A percentile compares a stretch with the other conserved stretches of the same genome.
Evolutionary conservation across 2,329 filamentous ascomycete genomes (phyloP).

Genomic region (Salinomyces thailandicus): DNA sequence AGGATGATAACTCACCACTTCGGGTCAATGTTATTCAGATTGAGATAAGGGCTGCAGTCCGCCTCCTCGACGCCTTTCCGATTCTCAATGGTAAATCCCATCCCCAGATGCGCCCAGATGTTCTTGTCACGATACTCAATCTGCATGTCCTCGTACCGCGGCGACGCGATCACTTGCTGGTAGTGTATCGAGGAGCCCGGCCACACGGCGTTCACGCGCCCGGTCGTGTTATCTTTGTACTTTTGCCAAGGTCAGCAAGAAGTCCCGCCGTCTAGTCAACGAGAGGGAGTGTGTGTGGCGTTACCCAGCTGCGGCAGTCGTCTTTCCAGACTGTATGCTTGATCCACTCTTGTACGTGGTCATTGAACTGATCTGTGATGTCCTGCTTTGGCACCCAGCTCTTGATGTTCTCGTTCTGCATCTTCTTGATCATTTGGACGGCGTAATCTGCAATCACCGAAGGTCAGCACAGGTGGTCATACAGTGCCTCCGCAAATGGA

Average conservation of each 20-base stretch:
- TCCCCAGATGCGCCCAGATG: conserved; percentile 32
- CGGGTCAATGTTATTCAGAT: conserved; percentile 32
- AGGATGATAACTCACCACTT: conserved; percentile 26
- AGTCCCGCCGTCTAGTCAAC: neutral
- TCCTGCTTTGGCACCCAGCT: conserved; percentile 32
- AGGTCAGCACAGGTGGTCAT: no score
- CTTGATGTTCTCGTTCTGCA: conserved; percentile 37
- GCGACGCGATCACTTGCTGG: conserved; percentile 28
- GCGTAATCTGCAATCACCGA: no score
- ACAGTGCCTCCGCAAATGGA: no score
- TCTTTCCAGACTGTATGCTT: conserved; percentile 42
- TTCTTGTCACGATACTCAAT: conserved; percentile 32
- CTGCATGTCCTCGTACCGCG: conserved; percentile 36
- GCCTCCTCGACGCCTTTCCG: conserved; percentile 11
- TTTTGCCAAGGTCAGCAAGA: neutral
- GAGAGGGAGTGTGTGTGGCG: neutral
- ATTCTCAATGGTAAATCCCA: conserved; percentile 30
- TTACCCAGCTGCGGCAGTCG: conserved; percentile 32
- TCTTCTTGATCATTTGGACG: conserved; percentile 35
- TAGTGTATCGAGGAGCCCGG: conserved; percentile 44
- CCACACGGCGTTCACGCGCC: conserved; percentile 40
- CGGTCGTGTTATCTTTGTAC: conserved; percentile 39
- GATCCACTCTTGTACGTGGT: conserved; percentile 34
- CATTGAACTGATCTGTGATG: conserved; percentile 34
- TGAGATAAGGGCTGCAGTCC: conserved; percentile 31